phyloP scores from a whole-genome alignment of 345 rosid genomes.

The Murraya paniculata region DNA sequence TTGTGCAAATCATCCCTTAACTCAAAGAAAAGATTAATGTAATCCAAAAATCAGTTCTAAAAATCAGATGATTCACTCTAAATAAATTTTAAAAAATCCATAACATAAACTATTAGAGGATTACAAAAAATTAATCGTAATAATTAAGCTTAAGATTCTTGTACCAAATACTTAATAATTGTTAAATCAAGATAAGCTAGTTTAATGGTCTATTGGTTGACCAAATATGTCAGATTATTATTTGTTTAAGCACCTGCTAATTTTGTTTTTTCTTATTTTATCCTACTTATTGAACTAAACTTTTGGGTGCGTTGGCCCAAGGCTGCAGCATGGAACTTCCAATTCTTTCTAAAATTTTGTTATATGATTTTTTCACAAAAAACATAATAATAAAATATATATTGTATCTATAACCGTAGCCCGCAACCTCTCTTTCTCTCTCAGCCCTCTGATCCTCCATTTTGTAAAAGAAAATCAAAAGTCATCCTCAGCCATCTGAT shows the following conservation, averaged over 20 bases:
- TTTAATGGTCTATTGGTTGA: neutral
- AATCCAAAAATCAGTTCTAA: too few species aligned
- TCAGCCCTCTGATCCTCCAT: neutral
- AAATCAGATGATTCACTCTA: too few species aligned
- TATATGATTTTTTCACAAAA: neutral
- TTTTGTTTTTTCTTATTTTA: neutral
- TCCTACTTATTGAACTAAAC: neutral
- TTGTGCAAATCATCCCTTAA: too few species aligned
- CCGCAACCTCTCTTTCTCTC: too few species aligned
- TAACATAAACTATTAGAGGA: too few species aligned
- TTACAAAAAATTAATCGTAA: neutral
- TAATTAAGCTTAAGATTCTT: neutral
- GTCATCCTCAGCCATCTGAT: conserved; percentile 10
- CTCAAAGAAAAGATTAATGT: too few species aligned
- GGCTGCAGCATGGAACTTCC: neutral
- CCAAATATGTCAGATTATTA: neutral
- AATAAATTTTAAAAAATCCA: too few species aligned
- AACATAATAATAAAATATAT: neutral
- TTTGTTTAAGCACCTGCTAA: neutral
- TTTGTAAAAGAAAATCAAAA: too few species aligned
- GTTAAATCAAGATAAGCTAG: neutral
- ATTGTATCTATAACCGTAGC: neutral
- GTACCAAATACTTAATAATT: neutral
- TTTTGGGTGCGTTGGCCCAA: neutral
- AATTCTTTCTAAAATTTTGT: neutral